These are phyloP conservation scores for Mycosphaerella sp. DNA, from an alignment of 2,329 filamentous ascomycete genomes.

Conservation along the genomic window DNA sequence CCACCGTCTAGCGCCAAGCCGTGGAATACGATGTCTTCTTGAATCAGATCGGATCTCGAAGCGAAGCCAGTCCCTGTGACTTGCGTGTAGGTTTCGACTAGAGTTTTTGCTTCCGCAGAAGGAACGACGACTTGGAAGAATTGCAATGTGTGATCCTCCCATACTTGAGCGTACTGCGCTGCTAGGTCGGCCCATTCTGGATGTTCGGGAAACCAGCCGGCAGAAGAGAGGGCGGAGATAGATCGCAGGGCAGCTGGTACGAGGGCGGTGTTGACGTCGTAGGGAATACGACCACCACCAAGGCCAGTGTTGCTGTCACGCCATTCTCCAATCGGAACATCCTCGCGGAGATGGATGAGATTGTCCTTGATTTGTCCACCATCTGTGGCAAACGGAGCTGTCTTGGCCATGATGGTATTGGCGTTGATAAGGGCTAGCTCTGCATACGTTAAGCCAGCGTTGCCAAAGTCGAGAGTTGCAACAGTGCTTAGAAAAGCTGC, in stretches of 20 bases:
- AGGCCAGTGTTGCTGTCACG: slow-evolving; percentile 56
- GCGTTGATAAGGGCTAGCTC: slow-evolving; percentile 49
- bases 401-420: slow-evolving; percentile 53
- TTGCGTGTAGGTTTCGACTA: slow-evolving; percentile 47
- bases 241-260: slow-evolving; percentile 56
- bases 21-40: slow-evolving; percentile 48
- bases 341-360: slow-evolving; percentile 52
- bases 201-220: slow-evolving; percentile 48
- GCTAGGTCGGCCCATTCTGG: slow-evolving; percentile 45
- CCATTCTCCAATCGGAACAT: slow-evolving; percentile 56
- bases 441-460: slow-evolving; percentile 49
- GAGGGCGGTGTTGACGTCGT: slow-evolving; percentile 59
- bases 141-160: slow-evolving; percentile 55
- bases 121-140: slow-evolving; percentile 52
- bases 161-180: slow-evolving; percentile 50
- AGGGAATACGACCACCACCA: slow-evolving; percentile 58
- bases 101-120: slow-evolving; percentile 39
- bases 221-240: slow-evolving; percentile 48
- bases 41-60: slow-evolving; percentile 39
- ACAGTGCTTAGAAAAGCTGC: slow-evolving; percentile 38
- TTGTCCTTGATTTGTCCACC: slow-evolving; percentile 48
- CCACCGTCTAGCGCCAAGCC: slow-evolving; percentile 53
- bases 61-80: slow-evolving; percentile 38
- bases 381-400: slow-evolving; percentile 47
- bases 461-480: slow-evolving; percentile 47